Evolutionary conservation across 768 basidiomycete species (phyloP), one percentile per base, ranked within the genome.

Genomic region (Cystofilobasidium capitatum): DNA sequence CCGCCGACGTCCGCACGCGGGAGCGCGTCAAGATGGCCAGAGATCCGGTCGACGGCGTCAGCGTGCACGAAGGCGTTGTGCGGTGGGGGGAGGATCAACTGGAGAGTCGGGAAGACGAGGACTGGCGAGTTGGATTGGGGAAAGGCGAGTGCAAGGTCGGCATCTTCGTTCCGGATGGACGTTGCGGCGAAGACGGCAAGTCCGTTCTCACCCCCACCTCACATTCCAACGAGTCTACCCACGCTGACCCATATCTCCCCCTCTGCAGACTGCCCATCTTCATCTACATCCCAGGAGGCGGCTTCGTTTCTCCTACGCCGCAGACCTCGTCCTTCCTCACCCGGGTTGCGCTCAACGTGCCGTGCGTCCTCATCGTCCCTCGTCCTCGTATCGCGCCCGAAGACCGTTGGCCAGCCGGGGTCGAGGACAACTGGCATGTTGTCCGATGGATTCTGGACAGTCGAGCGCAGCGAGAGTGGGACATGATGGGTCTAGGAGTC

Each of bases 261-360:
- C 7, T 17, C 31, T 20, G 10, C 61, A 62, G 61, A 3, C 33
- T 62, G 16, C 61, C 45, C 33, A 20, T 62, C 2, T 62, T 62
- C 45, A 29, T 33, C 61, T 62, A 62, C 61, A 35, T 62, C 33
- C 42, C 40, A 13, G 61, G 61, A 26, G 61, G 61, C 12, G 61
- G 61, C 45, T 62, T 44, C 31, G 61, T 49, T 33, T 62, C 47
- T 12, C 42, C 42, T 0, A 17, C 61, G 22, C 61, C 61, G 12
- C 26, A 26, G 20, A 62, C 45, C 31, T 62, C 61, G 4, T 62
- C 61, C 9, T 62, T 62, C 33, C 42, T 62, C 61, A 62, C 61
- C 17, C 44, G 61, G 9, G 12, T 24, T 7, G 29, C 61, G 0
- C 44, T 47, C 29, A 17, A 47, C 31, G 24, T 31, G 29, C 61